phyloP scores from a whole-genome alignment of 257 asterid genomes.

The Buddleja alternifolia region DNA sequence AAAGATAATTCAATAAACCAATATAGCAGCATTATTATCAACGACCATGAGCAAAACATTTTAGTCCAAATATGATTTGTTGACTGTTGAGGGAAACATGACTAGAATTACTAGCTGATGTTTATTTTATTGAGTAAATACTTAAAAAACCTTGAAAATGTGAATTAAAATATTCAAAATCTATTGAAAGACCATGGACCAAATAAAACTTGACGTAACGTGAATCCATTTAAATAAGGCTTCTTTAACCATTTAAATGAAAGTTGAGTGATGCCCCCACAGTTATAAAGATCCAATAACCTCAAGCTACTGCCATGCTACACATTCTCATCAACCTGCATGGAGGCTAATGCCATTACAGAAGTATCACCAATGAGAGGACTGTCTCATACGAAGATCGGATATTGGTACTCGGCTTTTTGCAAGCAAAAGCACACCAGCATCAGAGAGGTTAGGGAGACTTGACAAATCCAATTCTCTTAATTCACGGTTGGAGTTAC shows the following conservation, averaged over 20 bases:
- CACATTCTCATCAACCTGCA: slow-evolving; percentile 63
- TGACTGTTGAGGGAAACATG: no score
- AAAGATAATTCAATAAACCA: no score
- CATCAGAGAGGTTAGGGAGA: slow-evolving; percentile 77
- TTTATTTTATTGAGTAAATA: no score
- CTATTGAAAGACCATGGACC: no score
- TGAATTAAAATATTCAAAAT: no score
- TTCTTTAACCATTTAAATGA: slow-evolving; percentile 81
- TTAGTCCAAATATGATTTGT: no score
- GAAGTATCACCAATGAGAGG: slow-evolving; percentile 87
- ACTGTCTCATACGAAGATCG: slow-evolving; percentile 91
- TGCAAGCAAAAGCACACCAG: slow-evolving; percentile 67
- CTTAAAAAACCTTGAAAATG: no score
- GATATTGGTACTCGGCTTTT: slow-evolving; percentile 62
- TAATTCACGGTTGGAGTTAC: slow-evolving; percentile 51
- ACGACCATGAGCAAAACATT: no score
- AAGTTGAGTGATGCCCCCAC: slow-evolving; percentile 84
- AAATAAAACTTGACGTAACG: no score
- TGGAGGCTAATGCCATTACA: slow-evolving; percentile 81
- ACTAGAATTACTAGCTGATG: no score
- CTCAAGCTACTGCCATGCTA: slow-evolving; percentile 77
- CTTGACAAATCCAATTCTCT: slow-evolving; percentile 83
- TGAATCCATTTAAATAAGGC: no score
- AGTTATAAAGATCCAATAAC: slow-evolving; percentile 79
- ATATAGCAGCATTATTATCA: background rate